These are phyloP conservation scores for Dianthus caryophyllus DNA, from an alignment of 148 eudicot species.

Conservation along the genomic window DNA sequence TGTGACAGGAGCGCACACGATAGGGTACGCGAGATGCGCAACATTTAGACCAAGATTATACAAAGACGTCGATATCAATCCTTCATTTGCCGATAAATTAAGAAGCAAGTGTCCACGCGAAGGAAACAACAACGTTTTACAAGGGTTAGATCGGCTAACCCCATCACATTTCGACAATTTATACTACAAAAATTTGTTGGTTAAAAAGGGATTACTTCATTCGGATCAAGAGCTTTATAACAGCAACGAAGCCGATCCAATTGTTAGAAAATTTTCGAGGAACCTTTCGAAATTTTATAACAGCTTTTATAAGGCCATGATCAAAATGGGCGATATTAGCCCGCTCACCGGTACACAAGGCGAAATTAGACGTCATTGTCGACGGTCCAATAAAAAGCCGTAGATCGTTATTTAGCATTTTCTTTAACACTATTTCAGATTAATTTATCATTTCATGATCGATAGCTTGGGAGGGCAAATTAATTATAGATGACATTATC, in stretches of 20 bases:
- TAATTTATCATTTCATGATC: background rate
- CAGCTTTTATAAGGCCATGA: slow-evolving; percentile 43
- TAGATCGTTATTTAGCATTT: background rate
- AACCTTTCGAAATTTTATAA: slow-evolving; percentile 27
- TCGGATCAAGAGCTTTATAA: slow-evolving; percentile 55
- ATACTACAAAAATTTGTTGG: slow-evolving; percentile 44
- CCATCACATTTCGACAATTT: slow-evolving; percentile 40
- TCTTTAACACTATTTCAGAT: background rate
- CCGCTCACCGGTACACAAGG: slow-evolving; percentile 48
- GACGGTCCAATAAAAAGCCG: slow-evolving; percentile 15
- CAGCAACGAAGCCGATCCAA: slow-evolving; percentile 40
- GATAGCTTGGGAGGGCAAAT: background rate
- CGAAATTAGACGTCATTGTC: slow-evolving; percentile 36
- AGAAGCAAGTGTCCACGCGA: slow-evolving; percentile 32
- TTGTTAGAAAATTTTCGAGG: slow-evolving; percentile 34
- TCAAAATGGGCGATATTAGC: slow-evolving; percentile 51
- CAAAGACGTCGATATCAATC: slow-evolving; percentile 41
- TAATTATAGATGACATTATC: no score
- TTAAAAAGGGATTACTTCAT: slow-evolving; percentile 43
- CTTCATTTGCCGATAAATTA: slow-evolving; percentile 27
- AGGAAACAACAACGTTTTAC: slow-evolving; percentile 38
- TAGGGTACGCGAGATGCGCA: slow-evolving; percentile 50
- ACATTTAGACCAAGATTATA: slow-evolving; percentile 43
- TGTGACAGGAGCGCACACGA: slow-evolving; percentile 40
- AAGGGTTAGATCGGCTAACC: slow-evolving; percentile 43